These are phyloP conservation scores for Ottelia alismoides DNA, from an alignment of 106 monocot genomes.

Conservation along the genomic window DNA sequence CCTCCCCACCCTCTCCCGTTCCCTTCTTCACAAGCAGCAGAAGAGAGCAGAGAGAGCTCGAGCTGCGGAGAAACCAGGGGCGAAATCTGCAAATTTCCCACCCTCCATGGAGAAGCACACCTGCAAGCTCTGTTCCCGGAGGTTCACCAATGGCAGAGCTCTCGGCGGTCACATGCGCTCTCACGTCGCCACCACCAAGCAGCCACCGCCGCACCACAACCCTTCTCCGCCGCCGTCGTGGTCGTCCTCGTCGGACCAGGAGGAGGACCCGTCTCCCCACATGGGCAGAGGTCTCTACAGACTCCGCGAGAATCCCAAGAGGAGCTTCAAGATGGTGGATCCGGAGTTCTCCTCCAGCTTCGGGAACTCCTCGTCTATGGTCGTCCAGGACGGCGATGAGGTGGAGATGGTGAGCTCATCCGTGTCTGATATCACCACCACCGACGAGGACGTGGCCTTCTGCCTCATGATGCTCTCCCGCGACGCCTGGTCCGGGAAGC, in stretches of 20 bases:
- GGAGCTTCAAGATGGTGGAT: no score
- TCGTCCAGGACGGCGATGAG: no score
- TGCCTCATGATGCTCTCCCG: no score
- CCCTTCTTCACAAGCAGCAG: neutral
- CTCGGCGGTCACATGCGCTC: slow-evolving; percentile 12
- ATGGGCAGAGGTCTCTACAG: no score
- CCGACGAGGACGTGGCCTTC: no score
- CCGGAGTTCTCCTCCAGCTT: no score
- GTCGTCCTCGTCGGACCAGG: neutral
- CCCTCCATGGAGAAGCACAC: slow-evolving; percentile 9
- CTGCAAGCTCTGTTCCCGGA: slow-evolving; percentile 8
- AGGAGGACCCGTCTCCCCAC: no score
- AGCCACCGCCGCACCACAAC: neutral
- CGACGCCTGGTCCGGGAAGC: no score
- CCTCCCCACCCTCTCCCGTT: neutral
- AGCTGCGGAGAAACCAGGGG: neutral
- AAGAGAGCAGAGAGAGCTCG: neutral
- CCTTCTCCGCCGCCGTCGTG: neutral
- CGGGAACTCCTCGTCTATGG: no score
- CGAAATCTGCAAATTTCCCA: neutral
- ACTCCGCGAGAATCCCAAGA: no score
- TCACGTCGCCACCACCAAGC: slow-evolving; percentile 2
- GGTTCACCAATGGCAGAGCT: slow-evolving; percentile 8
- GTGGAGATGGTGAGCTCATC: no score
- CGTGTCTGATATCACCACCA: no score